phyloP scores from a whole-genome alignment of 202 grass and related monocot genomes.

The Elaeis oleifera region DNA sequence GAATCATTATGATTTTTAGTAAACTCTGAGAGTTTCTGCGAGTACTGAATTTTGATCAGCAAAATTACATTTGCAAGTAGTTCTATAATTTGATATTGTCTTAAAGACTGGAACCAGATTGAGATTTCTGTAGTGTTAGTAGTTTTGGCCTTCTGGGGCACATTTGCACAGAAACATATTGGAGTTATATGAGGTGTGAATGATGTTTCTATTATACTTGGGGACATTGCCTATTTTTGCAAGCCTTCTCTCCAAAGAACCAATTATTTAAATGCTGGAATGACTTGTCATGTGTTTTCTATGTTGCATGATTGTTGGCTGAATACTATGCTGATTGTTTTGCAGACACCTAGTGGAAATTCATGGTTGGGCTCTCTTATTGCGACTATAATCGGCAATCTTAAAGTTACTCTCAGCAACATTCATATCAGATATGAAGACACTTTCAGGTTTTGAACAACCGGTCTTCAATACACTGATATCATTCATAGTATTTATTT shows the following conservation, averaged over 20 bases:
- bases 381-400: conserved; percentile 91
- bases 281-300: not conserved
- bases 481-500: conserved; percentile 10
- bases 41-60: too few species aligned
- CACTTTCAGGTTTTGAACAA: conserved; percentile 58
- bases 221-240: not conserved
- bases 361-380: conserved; percentile 89
- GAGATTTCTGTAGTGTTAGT: too few species aligned
- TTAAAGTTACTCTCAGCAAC: conserved; percentile 97
- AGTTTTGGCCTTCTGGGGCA: too few species aligned
- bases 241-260: not conserved
- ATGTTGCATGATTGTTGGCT: conserved; percentile 27
- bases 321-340: conserved; percentile 18
- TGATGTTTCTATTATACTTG: not conserved
- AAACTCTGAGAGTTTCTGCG: too few species aligned
- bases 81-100: too few species aligned
- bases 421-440: conserved; percentile 99
- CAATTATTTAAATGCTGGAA: not conserved
- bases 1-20: too few species aligned
- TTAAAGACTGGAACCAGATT: too few species aligned
- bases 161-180: not conserved
- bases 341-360: conserved; percentile 57
- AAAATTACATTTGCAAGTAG: too few species aligned
- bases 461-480: not conserved
- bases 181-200: not conserved